Evolutionary conservation across 345 rosid species (phyloP).

Genomic region (Microthlaspi erraticum): DNA sequence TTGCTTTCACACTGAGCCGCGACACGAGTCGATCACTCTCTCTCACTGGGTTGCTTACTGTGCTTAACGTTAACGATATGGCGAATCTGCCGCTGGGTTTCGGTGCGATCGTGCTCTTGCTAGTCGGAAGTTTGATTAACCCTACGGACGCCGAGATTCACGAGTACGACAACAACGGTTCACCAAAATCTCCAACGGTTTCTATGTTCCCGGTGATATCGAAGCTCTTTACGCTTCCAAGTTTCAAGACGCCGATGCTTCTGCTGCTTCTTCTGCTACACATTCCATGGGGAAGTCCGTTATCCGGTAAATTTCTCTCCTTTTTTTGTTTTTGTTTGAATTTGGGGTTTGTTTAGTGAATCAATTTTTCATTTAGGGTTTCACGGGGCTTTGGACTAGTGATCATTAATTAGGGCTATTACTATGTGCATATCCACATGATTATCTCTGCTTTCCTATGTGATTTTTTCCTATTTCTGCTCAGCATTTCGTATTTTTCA

Average conservation of each 20-base stretch:
- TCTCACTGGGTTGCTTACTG: neutral
- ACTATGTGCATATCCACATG: no score
- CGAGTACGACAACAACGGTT: constrained; percentile 61
- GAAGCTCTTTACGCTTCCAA: constrained; percentile 73
- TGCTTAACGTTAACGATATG: neutral
- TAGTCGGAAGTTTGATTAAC: constrained; percentile 13
- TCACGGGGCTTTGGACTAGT: neutral
- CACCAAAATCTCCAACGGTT: constrained; percentile 54
- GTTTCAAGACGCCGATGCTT: constrained; percentile 41
- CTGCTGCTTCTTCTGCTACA: constrained; percentile 44
- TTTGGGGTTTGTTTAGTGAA: neutral
- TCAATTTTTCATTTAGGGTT: neutral
- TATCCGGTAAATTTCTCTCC: constrained; percentile 51
- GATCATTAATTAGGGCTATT: neutral
- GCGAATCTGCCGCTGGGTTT: neutral
- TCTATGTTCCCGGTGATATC: constrained; percentile 74
- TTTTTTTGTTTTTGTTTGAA: neutral
- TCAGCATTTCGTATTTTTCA: neutral
- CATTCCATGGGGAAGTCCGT: constrained; percentile 59
- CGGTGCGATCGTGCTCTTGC: neutral
- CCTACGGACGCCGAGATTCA: constrained; percentile 59
- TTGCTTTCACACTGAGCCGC: neutral
- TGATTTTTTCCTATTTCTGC: neutral
- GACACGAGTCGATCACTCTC: neutral
- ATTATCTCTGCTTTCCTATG: neutral